A percentile compares a stretch with the other conserved stretches of the same genome.
These are phyloP conservation scores for Brassica juncea DNA, from an alignment of 345 rosid species.

Conservation along the genomic window DNA sequence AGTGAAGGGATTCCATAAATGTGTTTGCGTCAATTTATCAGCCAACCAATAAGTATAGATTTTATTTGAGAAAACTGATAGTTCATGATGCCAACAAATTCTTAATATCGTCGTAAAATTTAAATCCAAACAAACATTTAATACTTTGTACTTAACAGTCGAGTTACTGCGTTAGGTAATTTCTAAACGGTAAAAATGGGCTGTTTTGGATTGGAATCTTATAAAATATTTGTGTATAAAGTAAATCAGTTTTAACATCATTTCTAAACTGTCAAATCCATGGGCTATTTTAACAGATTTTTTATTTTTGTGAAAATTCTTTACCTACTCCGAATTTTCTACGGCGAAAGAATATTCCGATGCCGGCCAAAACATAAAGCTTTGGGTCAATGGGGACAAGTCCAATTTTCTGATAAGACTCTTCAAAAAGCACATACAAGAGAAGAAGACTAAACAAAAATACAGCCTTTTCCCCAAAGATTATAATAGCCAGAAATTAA, in stretches of 20 bases:
- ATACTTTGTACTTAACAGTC: conserved; percentile 21
- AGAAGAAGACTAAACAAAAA: conserved; percentile 15
- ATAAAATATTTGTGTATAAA: not conserved
- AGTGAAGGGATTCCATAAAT: not conserved
- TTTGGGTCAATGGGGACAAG: conserved; percentile 20
- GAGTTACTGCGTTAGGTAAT: conserved; percentile 29
- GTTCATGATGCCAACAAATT: too few species aligned
- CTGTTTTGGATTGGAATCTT: conserved; percentile 12
- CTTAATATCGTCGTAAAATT: not conserved
- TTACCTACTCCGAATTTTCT: not conserved
- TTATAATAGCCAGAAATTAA: not conserved
- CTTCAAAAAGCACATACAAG: not conserved
- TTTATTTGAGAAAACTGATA: too few species aligned
- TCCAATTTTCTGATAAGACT: conserved; percentile 21
- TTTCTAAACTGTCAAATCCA: conserved; percentile 10
- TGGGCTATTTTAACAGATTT: not conserved
- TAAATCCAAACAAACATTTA: conserved; percentile 2
- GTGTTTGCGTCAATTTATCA: not conserved
- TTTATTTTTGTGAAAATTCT: not conserved
- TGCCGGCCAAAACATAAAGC: conserved; percentile 24
- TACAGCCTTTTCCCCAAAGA: not conserved
- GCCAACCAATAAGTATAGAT: not conserved
- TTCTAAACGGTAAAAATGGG: conserved; percentile 4
- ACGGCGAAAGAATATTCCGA: conserved; percentile 29
- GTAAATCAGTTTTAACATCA: not conserved